Conservation (phyloP, 2,329 filamentous ascomycete species). For the Colletotrichum paranaense region DNA sequence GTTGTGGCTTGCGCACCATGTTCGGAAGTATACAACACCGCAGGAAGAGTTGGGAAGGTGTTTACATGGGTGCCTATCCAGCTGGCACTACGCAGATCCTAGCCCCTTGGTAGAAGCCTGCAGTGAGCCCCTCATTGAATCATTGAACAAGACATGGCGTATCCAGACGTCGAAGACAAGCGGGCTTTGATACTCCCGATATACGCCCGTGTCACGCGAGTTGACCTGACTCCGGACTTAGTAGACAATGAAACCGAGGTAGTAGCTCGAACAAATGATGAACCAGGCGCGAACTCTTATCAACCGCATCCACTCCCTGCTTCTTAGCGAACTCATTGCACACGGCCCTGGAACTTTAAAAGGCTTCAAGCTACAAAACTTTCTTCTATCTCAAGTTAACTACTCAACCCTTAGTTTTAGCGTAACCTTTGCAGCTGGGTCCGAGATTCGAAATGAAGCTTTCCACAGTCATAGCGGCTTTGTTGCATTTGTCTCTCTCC, state of each 20-base stretch:
- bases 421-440: not conserved
- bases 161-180: not conserved
- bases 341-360: not conserved
- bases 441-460: not conserved
- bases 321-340: not conserved
- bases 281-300: not conserved
- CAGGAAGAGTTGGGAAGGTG: not conserved
- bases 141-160: not conserved
- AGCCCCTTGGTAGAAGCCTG: not conserved
- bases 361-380: no score
- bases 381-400: no score
- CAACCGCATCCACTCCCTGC: not conserved
- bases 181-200: not conserved
- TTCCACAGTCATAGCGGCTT: not conserved
- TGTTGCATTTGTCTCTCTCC: not conserved
- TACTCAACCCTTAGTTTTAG: not conserved
- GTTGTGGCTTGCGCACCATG: not conserved
- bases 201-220: not conserved
- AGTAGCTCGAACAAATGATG: not conserved
- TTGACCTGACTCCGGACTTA: not conserved
- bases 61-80: not conserved
- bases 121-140: not conserved
- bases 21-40: not conserved
- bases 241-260: not conserved
- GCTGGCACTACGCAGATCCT: not conserved